A percentile compares a stretch with the other conserved stretches of the same genome.
These are phyloP conservation scores for Angophora floribunda DNA, from an alignment of 345 rosid genomes.

Conservation along the genomic window DNA sequence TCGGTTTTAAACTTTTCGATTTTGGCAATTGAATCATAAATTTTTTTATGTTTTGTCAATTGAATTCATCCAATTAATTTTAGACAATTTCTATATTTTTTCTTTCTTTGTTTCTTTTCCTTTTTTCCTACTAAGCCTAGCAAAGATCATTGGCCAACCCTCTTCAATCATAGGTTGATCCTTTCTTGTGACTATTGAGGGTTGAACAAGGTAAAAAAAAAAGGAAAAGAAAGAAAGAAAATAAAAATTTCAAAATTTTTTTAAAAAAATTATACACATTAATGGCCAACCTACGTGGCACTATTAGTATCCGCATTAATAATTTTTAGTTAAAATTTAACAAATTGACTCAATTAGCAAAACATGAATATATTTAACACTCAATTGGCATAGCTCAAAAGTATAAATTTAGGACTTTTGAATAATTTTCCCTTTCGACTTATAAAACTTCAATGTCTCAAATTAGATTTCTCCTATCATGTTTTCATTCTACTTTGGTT, in stretches of 20 bases:
- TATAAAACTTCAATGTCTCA: not conserved
- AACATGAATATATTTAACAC: not conserved
- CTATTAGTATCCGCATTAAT: too few relatives aligned
- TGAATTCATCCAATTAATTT: not conserved
- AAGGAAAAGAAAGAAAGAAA: too few relatives aligned
- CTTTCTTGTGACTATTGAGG: too few relatives aligned
- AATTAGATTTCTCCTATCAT: not conserved
- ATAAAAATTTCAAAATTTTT: too few relatives aligned
- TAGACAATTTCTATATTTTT: not conserved
- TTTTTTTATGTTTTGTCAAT: not conserved
- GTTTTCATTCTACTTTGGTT: not conserved
- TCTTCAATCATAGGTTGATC: too few relatives aligned
- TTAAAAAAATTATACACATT: too few relatives aligned
- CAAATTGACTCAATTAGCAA: not conserved
- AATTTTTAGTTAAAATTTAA: not conserved
- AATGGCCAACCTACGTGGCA: not conserved
- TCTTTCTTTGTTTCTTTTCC: too few relatives aligned
- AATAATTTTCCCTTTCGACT: not conserved
- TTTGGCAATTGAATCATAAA: not conserved
- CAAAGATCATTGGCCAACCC: too few relatives aligned
- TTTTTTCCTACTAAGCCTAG: too few relatives aligned
- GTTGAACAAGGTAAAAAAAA: too few relatives aligned
- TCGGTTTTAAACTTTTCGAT: not conserved
- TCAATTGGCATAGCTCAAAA: accelerated
- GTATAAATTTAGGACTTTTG: too few relatives aligned